Conservation (phyloP, 2,329 filamentous ascomycete species). For the Diplocarpon mali region DNA sequence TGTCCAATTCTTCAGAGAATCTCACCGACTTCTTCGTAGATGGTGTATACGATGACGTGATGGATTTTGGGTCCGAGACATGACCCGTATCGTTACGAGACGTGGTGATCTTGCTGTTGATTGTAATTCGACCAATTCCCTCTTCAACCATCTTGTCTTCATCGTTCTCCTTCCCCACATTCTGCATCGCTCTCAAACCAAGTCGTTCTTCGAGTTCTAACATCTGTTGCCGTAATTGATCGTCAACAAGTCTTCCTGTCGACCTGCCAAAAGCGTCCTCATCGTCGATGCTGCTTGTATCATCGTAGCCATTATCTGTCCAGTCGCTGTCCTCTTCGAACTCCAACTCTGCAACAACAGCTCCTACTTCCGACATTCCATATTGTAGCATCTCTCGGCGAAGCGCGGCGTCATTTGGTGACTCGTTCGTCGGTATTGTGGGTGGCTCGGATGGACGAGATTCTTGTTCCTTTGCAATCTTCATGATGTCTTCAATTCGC, state of each 20-base stretch:
- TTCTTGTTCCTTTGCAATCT: constrained; percentile 44
- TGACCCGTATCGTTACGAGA: constrained; percentile 6
- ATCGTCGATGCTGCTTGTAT: constrained; percentile 40
- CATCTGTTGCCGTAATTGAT: constrained; percentile 69
- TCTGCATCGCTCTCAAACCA: constrained; percentile 43
- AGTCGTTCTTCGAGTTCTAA: constrained; percentile 70
- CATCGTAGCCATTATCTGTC: constrained; percentile 40
- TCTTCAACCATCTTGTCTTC: constrained; percentile 32
- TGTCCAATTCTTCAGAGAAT: constrained; percentile 67
- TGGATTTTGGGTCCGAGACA: background rate
- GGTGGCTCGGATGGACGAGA: constrained; percentile 29
- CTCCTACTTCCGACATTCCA: constrained; percentile 74
- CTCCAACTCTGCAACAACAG: constrained; percentile 85
- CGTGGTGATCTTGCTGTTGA: constrained; percentile 29
- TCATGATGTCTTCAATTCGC: constrained; percentile 45
- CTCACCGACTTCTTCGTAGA: constrained; percentile 56
- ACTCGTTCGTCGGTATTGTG: constrained; percentile 63
- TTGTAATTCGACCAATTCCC: constrained; percentile 45
- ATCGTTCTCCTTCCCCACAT: constrained; percentile 38
- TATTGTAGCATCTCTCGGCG: constrained; percentile 88
- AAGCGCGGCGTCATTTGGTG: constrained; percentile 66
- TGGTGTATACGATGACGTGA: background rate
- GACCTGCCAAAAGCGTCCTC: constrained; percentile 68
- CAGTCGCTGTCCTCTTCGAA: constrained; percentile 59
- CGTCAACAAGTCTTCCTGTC: constrained; percentile 55